A percentile compares a stretch with the other conserved stretches of the same genome.
Conservation (phyloP, 441 rosid species). For the Jatropha multifida region DNA sequence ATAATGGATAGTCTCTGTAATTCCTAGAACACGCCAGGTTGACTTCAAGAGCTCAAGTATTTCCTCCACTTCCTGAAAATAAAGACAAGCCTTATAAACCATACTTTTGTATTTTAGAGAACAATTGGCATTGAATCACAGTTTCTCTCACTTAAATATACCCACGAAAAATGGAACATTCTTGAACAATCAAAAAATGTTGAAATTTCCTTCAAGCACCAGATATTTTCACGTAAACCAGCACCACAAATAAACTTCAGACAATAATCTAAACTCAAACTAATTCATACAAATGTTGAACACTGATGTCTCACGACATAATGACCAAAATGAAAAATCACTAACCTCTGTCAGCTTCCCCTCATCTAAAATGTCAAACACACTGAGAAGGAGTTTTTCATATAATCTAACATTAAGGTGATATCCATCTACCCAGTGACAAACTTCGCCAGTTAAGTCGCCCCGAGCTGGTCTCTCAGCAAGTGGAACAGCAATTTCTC, state of each 20-base stretch:
- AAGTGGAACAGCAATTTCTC: conserved; percentile 86
- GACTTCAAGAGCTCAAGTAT: conserved; percentile 95
- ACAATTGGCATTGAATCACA: neutral
- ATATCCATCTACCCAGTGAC: conserved; percentile 99
- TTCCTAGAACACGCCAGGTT: conserved; percentile 96
- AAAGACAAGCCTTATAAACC: conserved; percentile 2
- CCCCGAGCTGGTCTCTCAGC: conserved; percentile 99
- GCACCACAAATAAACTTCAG: neutral
- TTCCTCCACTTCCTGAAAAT: conserved; percentile 91
- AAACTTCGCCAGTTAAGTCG: conserved; percentile 98
- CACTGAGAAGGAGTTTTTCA: conserved; percentile 90
- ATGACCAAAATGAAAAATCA: conserved; percentile 20
- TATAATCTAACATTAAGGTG: conserved; percentile 89
- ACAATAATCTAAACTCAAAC: neutral
- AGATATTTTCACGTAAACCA: neutral
- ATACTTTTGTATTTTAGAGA: conserved; percentile 4
- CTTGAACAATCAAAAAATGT: neutral
- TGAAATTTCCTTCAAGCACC: neutral
- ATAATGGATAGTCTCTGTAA: conserved; percentile 94
- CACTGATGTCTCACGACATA: conserved; percentile 13
- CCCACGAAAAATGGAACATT: neutral
- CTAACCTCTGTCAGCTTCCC: conserved; percentile 95
- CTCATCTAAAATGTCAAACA: conserved; percentile 93
- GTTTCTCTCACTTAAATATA: conserved; percentile 9
- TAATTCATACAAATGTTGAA: neutral